A percentile compares a stretch with the other conserved stretches of the same genome.
Conservation (phyloP, 2,329 filamentous ascomycete genomes). For the Botryosphaeria dothidea region DNA sequence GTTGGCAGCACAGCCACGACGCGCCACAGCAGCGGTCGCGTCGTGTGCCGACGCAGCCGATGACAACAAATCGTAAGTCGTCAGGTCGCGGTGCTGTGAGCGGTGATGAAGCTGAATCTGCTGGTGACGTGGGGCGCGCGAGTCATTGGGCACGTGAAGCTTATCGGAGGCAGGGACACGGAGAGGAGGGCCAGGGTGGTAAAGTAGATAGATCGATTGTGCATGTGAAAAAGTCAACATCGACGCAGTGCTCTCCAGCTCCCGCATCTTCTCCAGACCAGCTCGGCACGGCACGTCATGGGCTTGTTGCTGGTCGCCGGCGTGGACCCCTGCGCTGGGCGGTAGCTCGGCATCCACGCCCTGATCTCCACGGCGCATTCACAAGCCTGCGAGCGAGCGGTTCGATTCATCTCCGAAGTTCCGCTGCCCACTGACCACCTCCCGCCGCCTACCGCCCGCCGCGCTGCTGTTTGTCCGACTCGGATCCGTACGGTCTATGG, state of each 20-base stretch:
- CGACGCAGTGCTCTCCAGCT: not conserved
- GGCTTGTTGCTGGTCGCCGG: not conserved
- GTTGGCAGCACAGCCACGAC: not conserved
- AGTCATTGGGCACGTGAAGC: conserved; percentile 1
- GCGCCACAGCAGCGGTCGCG: not conserved
- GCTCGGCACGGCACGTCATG: not conserved
- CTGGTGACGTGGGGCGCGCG: not conserved
- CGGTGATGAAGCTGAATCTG: not conserved
- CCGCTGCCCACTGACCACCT: conserved; percentile 9
- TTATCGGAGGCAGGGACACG: not conserved
- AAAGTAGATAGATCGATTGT: not conserved
- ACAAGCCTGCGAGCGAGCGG: not conserved
- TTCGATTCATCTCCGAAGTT: conserved; percentile 6
- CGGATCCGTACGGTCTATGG: conserved; percentile 14
- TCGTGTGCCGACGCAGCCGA: not conserved
- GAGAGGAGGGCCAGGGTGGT: not conserved
- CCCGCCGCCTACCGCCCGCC: not conserved
- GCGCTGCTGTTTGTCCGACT: not conserved
- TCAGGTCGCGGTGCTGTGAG: not conserved
- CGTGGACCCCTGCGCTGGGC: conserved; percentile 7
- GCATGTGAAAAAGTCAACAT: not conserved
- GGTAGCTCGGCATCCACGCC: conserved; percentile 1
- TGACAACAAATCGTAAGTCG: not conserved
- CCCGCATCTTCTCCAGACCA: not conserved
- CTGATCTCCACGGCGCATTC: conserved; percentile 2